Percentiles rank a stretch among this genome's conserved stretches.
phyloP scores from a whole-genome alignment of 2,329 filamentous ascomycete genomes.

The Trichophyton mentagrophytes region DNA sequence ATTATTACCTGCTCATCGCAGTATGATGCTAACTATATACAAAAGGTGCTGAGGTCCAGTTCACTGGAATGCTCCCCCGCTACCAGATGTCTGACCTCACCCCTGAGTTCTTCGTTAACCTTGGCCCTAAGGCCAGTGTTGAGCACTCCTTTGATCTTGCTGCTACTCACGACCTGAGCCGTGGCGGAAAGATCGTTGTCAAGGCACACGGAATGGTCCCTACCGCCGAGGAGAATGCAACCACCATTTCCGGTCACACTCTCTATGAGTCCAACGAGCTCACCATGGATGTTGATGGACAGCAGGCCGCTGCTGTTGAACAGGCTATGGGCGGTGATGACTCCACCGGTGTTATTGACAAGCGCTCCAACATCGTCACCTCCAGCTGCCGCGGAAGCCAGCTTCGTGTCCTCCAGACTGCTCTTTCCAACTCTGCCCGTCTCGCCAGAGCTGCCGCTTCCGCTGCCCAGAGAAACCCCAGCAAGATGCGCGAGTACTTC shows the following conservation, averaged over 20 bases:
- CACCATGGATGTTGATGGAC: slow-evolving; percentile 45
- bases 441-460: slow-evolving; percentile 41
- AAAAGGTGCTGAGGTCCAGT: slow-evolving; percentile 6
- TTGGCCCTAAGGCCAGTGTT: slow-evolving; percentile 7
- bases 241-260: slow-evolving; percentile 42
- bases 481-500: slow-evolving; percentile 50
- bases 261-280: slow-evolving; percentile 48
- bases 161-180: slow-evolving; percentile 7
- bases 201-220: slow-evolving; percentile 5
- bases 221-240: slow-evolving; percentile 22
- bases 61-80: slow-evolving; percentile 6
- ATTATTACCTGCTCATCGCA: neutral
- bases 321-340: slow-evolving; percentile 28
- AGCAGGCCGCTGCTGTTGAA: slow-evolving; percentile 39
- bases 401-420: slow-evolving; percentile 35
- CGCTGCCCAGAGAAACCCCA: slow-evolving; percentile 29
- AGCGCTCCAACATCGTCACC: slow-evolving; percentile 20
- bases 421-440: slow-evolving; percentile 42
- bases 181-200: slow-evolving; percentile 7
- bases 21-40: neutral
- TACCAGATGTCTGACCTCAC: slow-evolving; percentile 2
- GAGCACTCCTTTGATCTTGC: slow-evolving; percentile 9
- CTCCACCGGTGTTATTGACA: slow-evolving; percentile 1
- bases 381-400: slow-evolving; percentile 43
- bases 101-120: neutral